Base-by-base conservation (phyloP, 257 asterid genomes). In the Orobanche coerulescens region DNA sequence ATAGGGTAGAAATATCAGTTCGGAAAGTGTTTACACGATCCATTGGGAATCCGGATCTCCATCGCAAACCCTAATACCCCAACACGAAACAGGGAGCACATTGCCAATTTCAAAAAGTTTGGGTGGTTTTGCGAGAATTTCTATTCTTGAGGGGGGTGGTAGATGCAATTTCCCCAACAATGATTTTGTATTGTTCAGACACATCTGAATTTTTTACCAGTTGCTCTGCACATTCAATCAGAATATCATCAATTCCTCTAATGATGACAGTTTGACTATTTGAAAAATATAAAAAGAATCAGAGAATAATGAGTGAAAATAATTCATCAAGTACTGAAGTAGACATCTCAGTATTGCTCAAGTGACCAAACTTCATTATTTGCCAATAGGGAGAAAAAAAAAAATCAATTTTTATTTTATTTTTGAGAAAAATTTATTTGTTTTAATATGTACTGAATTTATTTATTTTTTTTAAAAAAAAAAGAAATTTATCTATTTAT, bases 161-260 rank as follows among this genome's bases (percentile, higher is more conserved):
- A 25, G 28, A 36, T 67, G 61, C 52, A 48, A 67, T 58, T 58
- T 47, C 37, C 12, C 31, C 2, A 24, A 24, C 39, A 36, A 23
- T 22, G 11, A 23, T 24, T 47, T 46, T 58, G 34, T 47, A 22
- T 26, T 42, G 40, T 34, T 66, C 58, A 55, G 66, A 48, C 50
- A 65, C 14, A 43, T 56, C 58, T 66, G 58, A 30, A 43, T 20
- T 64, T n/a, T 2, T 47, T 19, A 43, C 22, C 58, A 56, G 40
- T 66, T 66, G 19, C 49, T 31, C 50, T 30, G 46, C 70, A 39
- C 36, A 39, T 49, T 33, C 57, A 56, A 66, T 54, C 71, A 12
- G 71, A 59, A 42, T 19, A 14, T 54, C 42, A 14, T 13, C 36
- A 37, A 46, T 8, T n/a, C 65, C 31, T 34, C 59, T 59, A 67